A percentile compares a stretch with the other conserved stretches of the same genome.
Conservation (phyloP, 164 flowering plant species). For the Malania oleifera region DNA sequence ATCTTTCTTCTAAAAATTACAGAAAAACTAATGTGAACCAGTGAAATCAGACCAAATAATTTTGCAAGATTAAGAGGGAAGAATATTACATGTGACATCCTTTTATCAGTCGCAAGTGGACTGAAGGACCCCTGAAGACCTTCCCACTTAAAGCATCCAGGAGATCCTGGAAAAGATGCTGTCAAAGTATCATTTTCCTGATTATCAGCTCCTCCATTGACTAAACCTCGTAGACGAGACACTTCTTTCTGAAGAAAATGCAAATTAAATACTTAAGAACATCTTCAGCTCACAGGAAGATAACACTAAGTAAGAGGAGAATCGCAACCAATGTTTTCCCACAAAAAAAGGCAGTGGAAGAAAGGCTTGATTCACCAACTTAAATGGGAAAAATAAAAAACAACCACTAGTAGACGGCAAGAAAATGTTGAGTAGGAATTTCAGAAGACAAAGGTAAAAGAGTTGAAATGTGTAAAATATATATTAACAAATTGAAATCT, state of each 20-base stretch:
- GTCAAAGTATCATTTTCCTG: constrained; percentile 43
- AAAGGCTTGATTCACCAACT: too few relatives aligned
- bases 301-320: neutral
- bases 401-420: too few relatives aligned
- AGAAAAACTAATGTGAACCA: neutral
- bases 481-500: too few relatives aligned
- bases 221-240: constrained; percentile 54
- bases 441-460: too few relatives aligned
- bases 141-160: constrained; percentile 83
- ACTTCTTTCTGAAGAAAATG: constrained; percentile 71
- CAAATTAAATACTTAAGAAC: constrained; percentile 4
- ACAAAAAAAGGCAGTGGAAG: too few relatives aligned
- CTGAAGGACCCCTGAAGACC: constrained; percentile 65
- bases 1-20: constrained; percentile 53
- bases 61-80: neutral
- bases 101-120: constrained; percentile 62
- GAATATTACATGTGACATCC: constrained; percentile 42
- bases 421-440: too few relatives aligned
- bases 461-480: too few relatives aligned
- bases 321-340: too few relatives aligned
- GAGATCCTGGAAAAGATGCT: constrained; percentile 65
- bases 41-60: constrained; percentile 3
- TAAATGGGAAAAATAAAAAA: too few relatives aligned
- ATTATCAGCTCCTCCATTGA: constrained; percentile 53
- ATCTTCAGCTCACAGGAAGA: neutral